These are phyloP conservation scores for Trichoderma atrobrunneum DNA, from an alignment of 2,329 filamentous ascomycete genomes.

Conservation along the genomic window DNA sequence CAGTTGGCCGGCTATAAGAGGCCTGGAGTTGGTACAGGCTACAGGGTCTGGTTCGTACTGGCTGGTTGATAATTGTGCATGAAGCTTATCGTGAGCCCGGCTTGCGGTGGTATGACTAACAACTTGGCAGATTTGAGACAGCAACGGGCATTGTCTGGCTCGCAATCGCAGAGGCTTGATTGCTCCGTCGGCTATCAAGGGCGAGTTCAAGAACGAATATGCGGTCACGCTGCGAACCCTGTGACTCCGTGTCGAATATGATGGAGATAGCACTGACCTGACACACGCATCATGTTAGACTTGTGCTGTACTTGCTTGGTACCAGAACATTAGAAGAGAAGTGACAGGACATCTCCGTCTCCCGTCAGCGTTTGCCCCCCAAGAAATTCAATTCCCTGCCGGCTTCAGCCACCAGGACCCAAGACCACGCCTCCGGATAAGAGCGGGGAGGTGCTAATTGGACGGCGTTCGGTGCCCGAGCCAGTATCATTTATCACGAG, in stretches of 20 bases:
- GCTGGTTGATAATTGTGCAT: neutral
- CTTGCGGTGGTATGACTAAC: neutral
- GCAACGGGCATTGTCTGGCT: neutral
- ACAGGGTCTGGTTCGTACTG: neutral
- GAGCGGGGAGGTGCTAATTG: conserved; percentile 5
- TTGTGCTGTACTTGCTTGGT: neutral
- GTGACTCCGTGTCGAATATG: neutral
- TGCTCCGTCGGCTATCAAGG: neutral
- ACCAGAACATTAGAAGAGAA: neutral
- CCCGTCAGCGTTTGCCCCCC: neutral
- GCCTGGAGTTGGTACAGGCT: neutral
- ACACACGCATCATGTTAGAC: neutral
- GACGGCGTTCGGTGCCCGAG: neutral
- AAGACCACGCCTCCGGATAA: conserved; percentile 11
- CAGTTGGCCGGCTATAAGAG: neutral
- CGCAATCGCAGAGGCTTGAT: neutral
- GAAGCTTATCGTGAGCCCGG: conserved; percentile 1
- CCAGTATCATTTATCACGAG: conserved; percentile 1
- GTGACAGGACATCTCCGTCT: neutral
- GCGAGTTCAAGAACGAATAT: neutral
- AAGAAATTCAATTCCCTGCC: neutral
- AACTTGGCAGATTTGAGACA: neutral
- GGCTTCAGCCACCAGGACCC: neutral
- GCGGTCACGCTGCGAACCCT: neutral
- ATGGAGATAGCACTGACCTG: conserved; percentile 8